Base-by-base conservation (phyloP, 768 basidiomycete genomes). In the Leccinum incarnatum region DNA sequence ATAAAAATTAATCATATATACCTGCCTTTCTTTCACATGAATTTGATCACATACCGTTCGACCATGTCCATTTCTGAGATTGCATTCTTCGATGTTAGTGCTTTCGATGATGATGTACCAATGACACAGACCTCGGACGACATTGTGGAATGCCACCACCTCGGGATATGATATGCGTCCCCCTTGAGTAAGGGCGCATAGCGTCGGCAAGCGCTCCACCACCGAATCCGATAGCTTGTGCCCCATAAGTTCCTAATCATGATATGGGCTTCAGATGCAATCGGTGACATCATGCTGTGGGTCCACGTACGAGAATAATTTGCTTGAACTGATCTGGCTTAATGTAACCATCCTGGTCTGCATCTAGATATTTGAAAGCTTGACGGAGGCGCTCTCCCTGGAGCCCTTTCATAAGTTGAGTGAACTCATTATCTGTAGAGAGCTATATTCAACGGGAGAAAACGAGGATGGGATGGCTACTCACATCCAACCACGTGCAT, bases 301-400 rank as follows among this genome's bases (percentile, higher is more conserved):
- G 34, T 34, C 4, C n/a, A 55, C 89, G 65, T 66, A 94, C 95
- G 75, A 95, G 75, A 71, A 99, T 93, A 71, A 98, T 98, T 62
- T 84, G 85, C 72, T 97, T 94, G 77, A 98, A 98, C 69, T 98
- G 87, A 54, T 93, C 91, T 17, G 95, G 91, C 63, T 78, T 80
- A 75, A 99, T 98, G 76, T 96, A 93, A 48, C 97, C 97, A 69
- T 96, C 92, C 69, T 90, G 85, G 69, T 96, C 89, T 51, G 80
- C 77, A 75, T 98, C 96, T 70, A 98, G 81, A 75, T 87, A 85
- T 76, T 86, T 90, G 80, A 98, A 99, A 25, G 95, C 90, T 76
- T 99, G 97, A 60, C 97, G 90, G 55, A 99, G 79, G 32, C 97
- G 88, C 76, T 99, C 97, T 69, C 95, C 97, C 77, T 98, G 97